Conservation (phyloP, 2,329 filamentous ascomycete species). For the Trichophyton mentagrophytes region DNA sequence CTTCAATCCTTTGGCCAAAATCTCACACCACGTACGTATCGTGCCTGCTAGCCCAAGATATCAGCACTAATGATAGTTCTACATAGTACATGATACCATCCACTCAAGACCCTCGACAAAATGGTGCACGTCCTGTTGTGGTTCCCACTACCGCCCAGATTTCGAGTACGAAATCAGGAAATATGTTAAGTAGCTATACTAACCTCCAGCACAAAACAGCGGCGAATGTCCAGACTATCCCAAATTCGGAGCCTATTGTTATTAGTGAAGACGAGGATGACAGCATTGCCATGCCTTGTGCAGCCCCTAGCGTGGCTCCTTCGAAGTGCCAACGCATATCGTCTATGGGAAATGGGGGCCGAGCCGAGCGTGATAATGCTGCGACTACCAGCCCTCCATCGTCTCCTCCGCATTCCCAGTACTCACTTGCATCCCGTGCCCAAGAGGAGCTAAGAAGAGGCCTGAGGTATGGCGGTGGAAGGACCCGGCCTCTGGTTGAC, state of each 20-base stretch:
- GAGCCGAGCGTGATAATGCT: not conserved
- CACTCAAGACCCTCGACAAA: not conserved
- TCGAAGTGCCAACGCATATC: not conserved
- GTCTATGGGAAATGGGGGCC: not conserved
- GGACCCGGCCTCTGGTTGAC: not conserved
- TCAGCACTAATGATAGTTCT: not conserved
- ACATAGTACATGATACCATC: slow-evolving; percentile 3
- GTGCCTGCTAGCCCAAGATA: not conserved
- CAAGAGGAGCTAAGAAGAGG: not conserved
- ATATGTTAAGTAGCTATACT: not conserved
- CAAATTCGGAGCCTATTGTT: not conserved
- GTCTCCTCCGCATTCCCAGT: slow-evolving; percentile 1
- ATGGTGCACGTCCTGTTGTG: not conserved
- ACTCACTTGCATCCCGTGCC: not conserved
- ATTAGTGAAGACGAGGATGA: slow-evolving; percentile 1
- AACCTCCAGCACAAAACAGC: not conserved
- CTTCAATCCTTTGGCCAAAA: slow-evolving; percentile 22
- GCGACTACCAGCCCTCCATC: not conserved
- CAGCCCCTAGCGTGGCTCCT: not conserved
- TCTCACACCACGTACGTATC: slow-evolving; percentile 22
- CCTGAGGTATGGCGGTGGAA: not conserved
- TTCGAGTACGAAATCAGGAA: not conserved
- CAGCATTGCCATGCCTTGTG: not conserved
- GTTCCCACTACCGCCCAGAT: not conserved
- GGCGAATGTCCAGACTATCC: not conserved